phyloP scores from a whole-genome alignment of 805 yeast genomes.

The Saccharomycopsis amapae region DNA sequence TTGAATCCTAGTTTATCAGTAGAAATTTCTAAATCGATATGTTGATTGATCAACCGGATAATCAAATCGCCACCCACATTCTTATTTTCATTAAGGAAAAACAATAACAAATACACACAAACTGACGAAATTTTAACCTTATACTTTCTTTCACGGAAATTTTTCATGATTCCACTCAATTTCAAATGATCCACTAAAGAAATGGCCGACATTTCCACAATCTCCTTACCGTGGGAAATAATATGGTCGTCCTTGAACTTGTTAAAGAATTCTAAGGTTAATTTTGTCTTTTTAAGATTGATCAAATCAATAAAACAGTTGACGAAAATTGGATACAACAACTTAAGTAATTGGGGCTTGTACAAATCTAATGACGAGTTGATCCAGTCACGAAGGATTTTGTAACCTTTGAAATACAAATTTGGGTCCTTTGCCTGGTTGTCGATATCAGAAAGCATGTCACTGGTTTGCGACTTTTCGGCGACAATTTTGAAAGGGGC shows the following conservation, averaged over 20 bases:
- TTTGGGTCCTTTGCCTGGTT: conserved; percentile 51
- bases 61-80: conserved; percentile 85
- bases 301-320: conserved; percentile 80
- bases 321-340: conserved; percentile 87
- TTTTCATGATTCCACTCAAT: conserved; percentile 75
- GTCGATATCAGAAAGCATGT: conserved; percentile 24
- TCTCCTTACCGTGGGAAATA: conserved; percentile 70
- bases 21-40: conserved; percentile 42
- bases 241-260: conserved; percentile 67
- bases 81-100: conserved; percentile 87
- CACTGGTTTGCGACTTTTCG: conserved; percentile 8
- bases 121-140: conserved; percentile 72
- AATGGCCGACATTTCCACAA: conserved; percentile 63
- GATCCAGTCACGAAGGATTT: conserved; percentile 78
- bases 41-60: conserved; percentile 79
- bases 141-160: conserved; percentile 68
- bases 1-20: conserved; percentile 31
- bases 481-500: conserved; percentile 19
- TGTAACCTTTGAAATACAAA: conserved; percentile 71
- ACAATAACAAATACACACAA: conserved; percentile 72
- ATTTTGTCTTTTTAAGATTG: conserved; percentile 43
- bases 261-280: conserved; percentile 71
- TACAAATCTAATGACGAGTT: conserved; percentile 87
- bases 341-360: conserved; percentile 75
- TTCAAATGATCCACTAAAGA: conserved; percentile 72